Base-by-base conservation (phyloP, 2,329 filamentous ascomycete genomes). In the Diplodia intermedia region DNA sequence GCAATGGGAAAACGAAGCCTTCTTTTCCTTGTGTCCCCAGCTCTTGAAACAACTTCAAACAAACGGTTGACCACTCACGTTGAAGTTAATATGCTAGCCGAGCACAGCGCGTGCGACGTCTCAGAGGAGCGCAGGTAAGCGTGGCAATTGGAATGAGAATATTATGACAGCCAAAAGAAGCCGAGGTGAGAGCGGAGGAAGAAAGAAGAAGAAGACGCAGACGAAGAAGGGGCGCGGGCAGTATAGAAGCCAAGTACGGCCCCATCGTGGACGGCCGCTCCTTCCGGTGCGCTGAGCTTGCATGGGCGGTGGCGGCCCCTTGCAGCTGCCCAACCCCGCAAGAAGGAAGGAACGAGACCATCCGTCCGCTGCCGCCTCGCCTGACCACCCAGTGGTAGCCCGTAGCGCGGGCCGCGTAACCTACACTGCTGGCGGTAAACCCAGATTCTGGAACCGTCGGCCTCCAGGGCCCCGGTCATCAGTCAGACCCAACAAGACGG, bases 311-410 rank as follows among this genome's bases (percentile, higher is more conserved):
- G 57, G 40, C 57, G 57, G 57, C 60, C 60, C 60, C 60, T 63
- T 63, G 60, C 60, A 60, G 60, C 57, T 50, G 57, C 60, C 60
- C 43, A 63, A 52, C 60, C 43, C 60, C 60, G 60, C 54, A 57
- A 38, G 29, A n/a, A 36, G 50, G 23, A 26, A 31, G 50, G 23
- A 26, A 31, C 15, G 50, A 36, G 43, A 47, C 43, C 18, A 20
- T 3, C 43, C 18, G 40, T 47, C 18, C 15, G 18, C 9, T 47
- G 43, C n/a, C 23, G 23, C 23, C 2, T 26, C 23, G 23, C 20
- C n/a, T 12, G 49, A 20, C 29, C 31, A 29, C 29, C 23, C 53
- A 14, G 18, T 33, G 7, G 31, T 2, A 33, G 6, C 29, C 31
- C 31, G 33, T 38, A 47, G 55, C 23, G 12, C 11, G 31, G n/a